These are phyloP conservation scores for Lipomyces kockii DNA, from an alignment of 805 yeast genomes.

Conservation along the genomic window DNA sequence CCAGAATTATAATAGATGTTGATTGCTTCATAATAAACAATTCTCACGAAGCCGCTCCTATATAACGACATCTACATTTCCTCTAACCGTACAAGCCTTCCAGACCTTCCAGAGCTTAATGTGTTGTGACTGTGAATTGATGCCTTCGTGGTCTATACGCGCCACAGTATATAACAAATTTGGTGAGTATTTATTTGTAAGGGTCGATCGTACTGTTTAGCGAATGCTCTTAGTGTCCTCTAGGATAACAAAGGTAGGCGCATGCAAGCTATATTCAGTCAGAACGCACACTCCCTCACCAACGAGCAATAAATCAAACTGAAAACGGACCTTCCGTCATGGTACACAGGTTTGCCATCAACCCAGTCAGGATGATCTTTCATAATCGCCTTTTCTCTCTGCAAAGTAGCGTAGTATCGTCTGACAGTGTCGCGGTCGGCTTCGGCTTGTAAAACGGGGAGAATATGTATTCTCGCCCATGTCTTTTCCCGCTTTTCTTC, in stretches of 20 bases:
- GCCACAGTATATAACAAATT: neutral
- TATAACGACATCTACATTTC: neutral
- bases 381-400: slow-evolving; percentile 72
- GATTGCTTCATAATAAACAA: neutral
- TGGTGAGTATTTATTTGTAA: neutral
- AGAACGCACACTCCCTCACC: neutral
- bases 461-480: slow-evolving; percentile 75
- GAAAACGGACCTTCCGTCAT: slow-evolving; percentile 49
- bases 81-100: neutral
- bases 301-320: slow-evolving; percentile 14
- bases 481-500: slow-evolving; percentile 75
- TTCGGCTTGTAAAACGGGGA: slow-evolving; percentile 80
- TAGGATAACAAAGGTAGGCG: slow-evolving; percentile 19
- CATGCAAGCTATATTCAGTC: slow-evolving; percentile 17
- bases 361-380: slow-evolving; percentile 66
- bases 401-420: slow-evolving; percentile 66
- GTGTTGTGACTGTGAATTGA: neutral
- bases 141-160: neutral
- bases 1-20: slow-evolving; percentile 6
- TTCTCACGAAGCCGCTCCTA: neutral
- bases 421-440: slow-evolving; percentile 78
- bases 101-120: neutral
- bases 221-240: slow-evolving; percentile 16
- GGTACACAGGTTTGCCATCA: slow-evolving; percentile 54
- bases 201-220: neutral